phyloP scores from a whole-genome alignment of 148 eudicot genomes.

The Oxyria digyna region DNA sequence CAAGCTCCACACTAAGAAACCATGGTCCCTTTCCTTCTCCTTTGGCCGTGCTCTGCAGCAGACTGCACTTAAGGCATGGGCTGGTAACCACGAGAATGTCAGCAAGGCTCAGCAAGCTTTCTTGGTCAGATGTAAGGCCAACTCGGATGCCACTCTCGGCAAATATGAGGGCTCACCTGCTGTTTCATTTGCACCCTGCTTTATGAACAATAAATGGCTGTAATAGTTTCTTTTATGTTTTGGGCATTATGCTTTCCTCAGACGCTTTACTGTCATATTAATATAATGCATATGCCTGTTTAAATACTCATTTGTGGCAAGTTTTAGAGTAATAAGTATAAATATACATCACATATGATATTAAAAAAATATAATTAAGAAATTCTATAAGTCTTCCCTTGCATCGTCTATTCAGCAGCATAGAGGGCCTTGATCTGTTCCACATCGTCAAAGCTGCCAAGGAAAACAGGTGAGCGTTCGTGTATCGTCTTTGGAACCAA shows the following conservation, averaged over 20 bases:
- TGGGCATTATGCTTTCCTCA: background rate
- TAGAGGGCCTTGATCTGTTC: slow-evolving; percentile 84
- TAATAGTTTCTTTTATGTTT: background rate
- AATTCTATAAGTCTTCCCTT: no score
- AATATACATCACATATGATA: no score
- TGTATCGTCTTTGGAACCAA: slow-evolving; percentile 72
- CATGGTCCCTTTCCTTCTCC: slow-evolving; percentile 81
- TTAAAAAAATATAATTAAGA: no score
- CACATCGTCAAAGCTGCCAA: slow-evolving; percentile 88
- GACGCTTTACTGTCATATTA: background rate
- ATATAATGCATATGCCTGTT: background rate
- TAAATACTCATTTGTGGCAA: no score
- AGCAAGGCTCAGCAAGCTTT: slow-evolving; percentile 62
- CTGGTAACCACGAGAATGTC: slow-evolving; percentile 61
- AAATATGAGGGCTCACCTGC: slow-evolving; percentile 54
- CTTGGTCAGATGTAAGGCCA: slow-evolving; percentile 69
- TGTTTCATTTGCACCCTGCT: slow-evolving; percentile 9
- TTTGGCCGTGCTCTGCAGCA: slow-evolving; percentile 88
- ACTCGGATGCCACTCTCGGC: slow-evolving; percentile 92
- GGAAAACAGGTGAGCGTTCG: slow-evolving; percentile 88
- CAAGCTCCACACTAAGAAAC: slow-evolving; percentile 67
- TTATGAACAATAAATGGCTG: background rate
- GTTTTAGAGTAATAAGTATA: no score
- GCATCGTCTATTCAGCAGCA: slow-evolving; percentile 70
- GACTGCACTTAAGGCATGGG: slow-evolving; percentile 92